phyloP scores from a whole-genome alignment of 805 yeast genomes.

The Wickerhamomyces bovis region DNA sequence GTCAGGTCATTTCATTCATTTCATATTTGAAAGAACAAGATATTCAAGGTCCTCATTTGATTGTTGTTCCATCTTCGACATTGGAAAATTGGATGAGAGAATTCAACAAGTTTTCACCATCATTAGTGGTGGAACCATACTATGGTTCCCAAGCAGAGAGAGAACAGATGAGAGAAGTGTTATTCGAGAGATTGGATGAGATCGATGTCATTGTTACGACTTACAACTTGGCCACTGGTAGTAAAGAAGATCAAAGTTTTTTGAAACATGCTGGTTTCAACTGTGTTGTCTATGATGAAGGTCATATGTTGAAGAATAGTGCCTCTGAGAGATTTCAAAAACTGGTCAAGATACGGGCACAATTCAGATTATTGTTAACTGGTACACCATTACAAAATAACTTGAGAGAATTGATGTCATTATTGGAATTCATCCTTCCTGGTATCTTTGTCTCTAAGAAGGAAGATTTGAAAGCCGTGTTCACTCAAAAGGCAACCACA shows the following conservation, averaged over 20 bases:
- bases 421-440: constrained; percentile 89
- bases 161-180: constrained; percentile 69
- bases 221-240: constrained; percentile 84
- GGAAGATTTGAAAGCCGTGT: constrained; percentile 75
- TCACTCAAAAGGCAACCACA: constrained; percentile 82
- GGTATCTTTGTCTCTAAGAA: constrained; percentile 70
- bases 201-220: constrained; percentile 94
- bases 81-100: constrained; percentile 97
- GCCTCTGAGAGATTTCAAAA: constrained; percentile 80
- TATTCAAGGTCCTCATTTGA: constrained; percentile 77
- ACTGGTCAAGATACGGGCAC: constrained; percentile 76
- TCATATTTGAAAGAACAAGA: constrained; percentile 73
- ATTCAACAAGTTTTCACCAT: constrained; percentile 83
- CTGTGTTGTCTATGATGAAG: constrained; percentile 93
- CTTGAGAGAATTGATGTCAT: constrained; percentile 80
- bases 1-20: constrained; percentile 90
- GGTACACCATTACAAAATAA: constrained; percentile 98
- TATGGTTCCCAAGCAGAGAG: constrained; percentile 87
- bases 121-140: constrained; percentile 78
- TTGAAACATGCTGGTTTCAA: constrained; percentile 71
- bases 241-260: constrained; percentile 75
- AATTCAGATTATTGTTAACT: constrained; percentile 81
- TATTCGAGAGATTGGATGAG: constrained; percentile 43
- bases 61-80: constrained; percentile 95
- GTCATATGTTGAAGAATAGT: constrained; percentile 93